Conservation (phyloP, 371 early-diverging fungal species). For the Quaeritorhiza haematococci region DNA sequence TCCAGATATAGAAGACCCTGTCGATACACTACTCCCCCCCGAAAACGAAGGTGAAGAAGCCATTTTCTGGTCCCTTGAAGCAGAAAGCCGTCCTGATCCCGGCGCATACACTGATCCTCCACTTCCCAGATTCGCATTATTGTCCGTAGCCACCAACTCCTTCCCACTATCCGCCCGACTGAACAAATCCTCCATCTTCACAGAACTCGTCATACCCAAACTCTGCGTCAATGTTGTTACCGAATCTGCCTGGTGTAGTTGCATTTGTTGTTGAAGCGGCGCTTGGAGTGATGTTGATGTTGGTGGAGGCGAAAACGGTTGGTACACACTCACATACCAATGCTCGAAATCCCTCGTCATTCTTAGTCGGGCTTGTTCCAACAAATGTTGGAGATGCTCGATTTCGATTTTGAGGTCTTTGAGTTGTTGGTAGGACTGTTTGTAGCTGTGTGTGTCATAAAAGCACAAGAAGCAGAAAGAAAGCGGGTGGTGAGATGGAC, state of each 20-base stretch:
- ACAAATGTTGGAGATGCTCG: constrained; percentile 54
- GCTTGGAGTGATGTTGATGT: background rate
- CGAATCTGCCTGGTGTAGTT: background rate
- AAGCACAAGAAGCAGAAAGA: too few relatives aligned
- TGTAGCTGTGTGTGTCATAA: constrained; percentile 40
- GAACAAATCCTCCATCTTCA: too few relatives aligned
- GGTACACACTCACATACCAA: constrained; percentile 44
- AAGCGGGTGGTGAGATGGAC: too few relatives aligned
- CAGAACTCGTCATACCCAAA: too few relatives aligned
- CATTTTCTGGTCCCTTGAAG: too few relatives aligned
- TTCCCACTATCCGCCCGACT: background rate
- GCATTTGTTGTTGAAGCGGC: background rate
- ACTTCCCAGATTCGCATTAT: background rate
- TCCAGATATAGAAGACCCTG: background rate
- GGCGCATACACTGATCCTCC: too few relatives aligned
- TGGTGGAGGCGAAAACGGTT: background rate
- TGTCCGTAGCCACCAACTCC: background rate
- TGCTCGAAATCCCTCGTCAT: constrained; percentile 47
- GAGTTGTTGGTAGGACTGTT: constrained; percentile 35
- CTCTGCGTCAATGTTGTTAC: constrained; percentile 1
- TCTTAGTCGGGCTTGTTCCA: constrained; percentile 46
- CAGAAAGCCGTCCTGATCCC: too few relatives aligned
- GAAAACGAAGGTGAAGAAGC: too few relatives aligned
- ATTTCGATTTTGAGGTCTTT: constrained; percentile 51
- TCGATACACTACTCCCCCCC: background rate